A percentile compares a stretch with the other conserved stretches of the same genome.
Evolutionary conservation across 2,329 filamentous ascomycete genomes (phyloP).

Genomic region (Coniochaeta hoffmannii): DNA sequence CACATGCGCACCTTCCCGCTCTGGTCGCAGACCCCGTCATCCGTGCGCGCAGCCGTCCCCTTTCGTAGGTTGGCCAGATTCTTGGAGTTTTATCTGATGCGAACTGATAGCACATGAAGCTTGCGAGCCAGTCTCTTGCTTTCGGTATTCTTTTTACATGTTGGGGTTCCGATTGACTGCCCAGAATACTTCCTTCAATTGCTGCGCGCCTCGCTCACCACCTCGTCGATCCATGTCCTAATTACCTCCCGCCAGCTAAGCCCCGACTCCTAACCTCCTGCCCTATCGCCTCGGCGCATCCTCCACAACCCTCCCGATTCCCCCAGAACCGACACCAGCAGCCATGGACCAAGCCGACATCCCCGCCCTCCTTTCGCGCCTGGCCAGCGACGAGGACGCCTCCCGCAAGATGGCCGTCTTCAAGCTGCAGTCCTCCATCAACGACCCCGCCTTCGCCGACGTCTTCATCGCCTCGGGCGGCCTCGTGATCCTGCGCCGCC

Average conservation of each 20-base stretch:
- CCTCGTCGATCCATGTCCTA: not conserved
- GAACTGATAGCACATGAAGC: not conserved
- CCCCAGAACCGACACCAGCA: not conserved
- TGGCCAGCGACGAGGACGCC: constrained; percentile 72
- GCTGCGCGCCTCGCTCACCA: not conserved
- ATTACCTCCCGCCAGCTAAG: not conserved
- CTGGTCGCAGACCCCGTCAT: not conserved
- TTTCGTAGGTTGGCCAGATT: not conserved
- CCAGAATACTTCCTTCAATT: not conserved
- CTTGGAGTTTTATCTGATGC: not conserved
- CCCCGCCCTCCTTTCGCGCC: constrained; percentile 55
- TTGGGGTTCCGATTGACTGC: not conserved
- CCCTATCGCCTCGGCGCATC: not conserved
- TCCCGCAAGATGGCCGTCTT: constrained; percentile 98
- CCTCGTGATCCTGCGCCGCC: constrained; percentile 68
- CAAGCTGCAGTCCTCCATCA: constrained; percentile 91
- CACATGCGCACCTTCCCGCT: not conserved
- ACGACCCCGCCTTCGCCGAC: constrained; percentile 93
- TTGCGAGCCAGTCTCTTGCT: not conserved
- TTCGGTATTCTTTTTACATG: not conserved
- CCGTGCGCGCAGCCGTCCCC: not conserved
- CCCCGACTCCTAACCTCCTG: not conserved
- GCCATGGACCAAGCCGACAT: constrained; percentile 61
- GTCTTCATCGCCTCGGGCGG: constrained; percentile 90
- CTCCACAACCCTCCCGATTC: not conserved